Evolutionary conservation across 2,329 filamentous ascomycete genomes (phyloP).

Genomic region (Colletotrichum filicis): DNA sequence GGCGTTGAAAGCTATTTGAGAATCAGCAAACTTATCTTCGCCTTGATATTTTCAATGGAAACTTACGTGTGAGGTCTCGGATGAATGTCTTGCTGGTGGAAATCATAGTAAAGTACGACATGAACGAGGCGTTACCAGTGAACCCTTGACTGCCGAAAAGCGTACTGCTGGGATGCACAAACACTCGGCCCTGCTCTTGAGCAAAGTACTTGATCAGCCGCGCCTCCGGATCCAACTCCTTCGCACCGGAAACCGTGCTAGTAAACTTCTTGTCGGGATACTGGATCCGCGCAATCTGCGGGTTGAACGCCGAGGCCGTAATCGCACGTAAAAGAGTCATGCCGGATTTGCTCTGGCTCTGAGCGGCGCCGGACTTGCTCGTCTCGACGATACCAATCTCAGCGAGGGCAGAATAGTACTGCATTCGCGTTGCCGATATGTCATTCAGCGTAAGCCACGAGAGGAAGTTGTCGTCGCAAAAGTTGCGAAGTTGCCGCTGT

Average conservation of each 20-base stretch:
- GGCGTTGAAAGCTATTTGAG: constrained; percentile 78
- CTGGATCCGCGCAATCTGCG: constrained; percentile 91
- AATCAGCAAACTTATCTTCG: constrained; percentile 6
- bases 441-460: constrained; percentile 86
- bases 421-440: constrained; percentile 85
- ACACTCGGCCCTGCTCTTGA: constrained; percentile 86
- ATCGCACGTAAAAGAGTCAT: constrained; percentile 72
- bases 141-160: constrained; percentile 87
- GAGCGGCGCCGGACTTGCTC: constrained; percentile 34
- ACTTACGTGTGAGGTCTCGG: constrained; percentile 86
- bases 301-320: constrained; percentile 79
- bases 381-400: constrained; percentile 82
- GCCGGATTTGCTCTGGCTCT: constrained; percentile 44
- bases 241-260: constrained; percentile 85
- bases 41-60: neutral
- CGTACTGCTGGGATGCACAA: constrained; percentile 90
- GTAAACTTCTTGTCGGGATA: constrained; percentile 97
- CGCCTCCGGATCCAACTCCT: constrained; percentile 93
- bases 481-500: constrained; percentile 74
- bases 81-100: constrained; percentile 93
- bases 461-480: constrained; percentile 89
- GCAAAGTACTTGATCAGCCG: constrained; percentile 93
- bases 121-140: constrained; percentile 77
- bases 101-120: constrained; percentile 94
- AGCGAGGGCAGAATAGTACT: constrained; percentile 86